Conservation (phyloP, 257 asterid species). For the Solanum neorickii region DNA sequence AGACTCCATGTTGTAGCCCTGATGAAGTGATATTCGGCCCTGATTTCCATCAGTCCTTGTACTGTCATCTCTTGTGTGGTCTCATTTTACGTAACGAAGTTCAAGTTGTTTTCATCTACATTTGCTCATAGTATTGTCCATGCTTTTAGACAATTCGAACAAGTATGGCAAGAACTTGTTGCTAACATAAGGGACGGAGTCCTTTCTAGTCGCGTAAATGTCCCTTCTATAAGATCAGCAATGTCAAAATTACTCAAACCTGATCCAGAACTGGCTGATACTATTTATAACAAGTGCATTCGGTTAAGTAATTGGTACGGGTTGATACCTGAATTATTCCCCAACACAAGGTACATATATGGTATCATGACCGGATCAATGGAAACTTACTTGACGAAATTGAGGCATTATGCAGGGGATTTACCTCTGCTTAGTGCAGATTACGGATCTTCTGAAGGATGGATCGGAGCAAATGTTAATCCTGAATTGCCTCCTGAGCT, state of each 20-base stretch:
- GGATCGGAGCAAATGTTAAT: constrained; percentile 80
- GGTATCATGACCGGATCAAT: constrained; percentile 97
- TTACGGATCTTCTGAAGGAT: constrained; percentile 92
- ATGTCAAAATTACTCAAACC: constrained; percentile 57
- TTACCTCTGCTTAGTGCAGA: constrained; percentile 76
- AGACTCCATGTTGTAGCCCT: constrained; percentile 79
- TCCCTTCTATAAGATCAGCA: constrained; percentile 59
- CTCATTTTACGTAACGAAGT: constrained; percentile 54
- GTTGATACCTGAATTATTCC: constrained; percentile 59
- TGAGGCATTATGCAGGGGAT: constrained; percentile 82
- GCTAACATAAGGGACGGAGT: constrained; percentile 56
- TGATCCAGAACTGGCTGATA: constrained; percentile 55
- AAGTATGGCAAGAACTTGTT: constrained; percentile 66
- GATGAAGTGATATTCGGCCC: constrained; percentile 93
- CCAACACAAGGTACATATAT: constrained; percentile 57
- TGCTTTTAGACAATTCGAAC: constrained; percentile 77
- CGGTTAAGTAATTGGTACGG: constrained; percentile 73
- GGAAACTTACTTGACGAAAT: constrained; percentile 78
- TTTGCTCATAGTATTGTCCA: constrained; percentile 87
- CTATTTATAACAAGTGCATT: constrained; percentile 25
- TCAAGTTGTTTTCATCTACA: constrained; percentile 74
- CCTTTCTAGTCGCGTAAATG: constrained; percentile 40
- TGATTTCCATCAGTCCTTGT: constrained; percentile 68
- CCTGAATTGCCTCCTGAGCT: constrained; percentile 67
- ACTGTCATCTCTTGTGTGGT: constrained; percentile 84